Evolutionary conservation across 2,329 filamentous ascomycete species (phyloP).

Genomic region (Lecanosticta acicola): DNA sequence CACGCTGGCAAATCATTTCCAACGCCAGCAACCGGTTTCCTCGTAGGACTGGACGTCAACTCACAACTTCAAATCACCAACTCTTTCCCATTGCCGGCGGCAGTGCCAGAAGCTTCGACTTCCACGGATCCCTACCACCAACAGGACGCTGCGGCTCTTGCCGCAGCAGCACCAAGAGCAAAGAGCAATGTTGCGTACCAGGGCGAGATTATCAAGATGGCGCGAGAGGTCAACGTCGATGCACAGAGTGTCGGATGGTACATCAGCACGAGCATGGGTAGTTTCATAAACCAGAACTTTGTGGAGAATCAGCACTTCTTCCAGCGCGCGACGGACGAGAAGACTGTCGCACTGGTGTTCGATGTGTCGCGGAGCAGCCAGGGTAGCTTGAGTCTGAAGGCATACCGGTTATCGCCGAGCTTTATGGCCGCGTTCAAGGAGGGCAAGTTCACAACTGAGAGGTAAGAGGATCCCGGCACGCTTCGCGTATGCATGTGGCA

Average conservation of each 20-base stretch:
- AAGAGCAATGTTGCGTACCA: constrained; percentile 87
- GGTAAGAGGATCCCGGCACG: constrained; percentile 52
- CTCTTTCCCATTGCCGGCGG: constrained; percentile 84
- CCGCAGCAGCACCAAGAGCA: constrained; percentile 82
- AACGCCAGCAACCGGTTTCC: constrained; percentile 78
- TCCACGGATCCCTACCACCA: constrained; percentile 66
- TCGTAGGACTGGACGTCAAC: constrained; percentile 88
- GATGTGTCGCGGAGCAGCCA: constrained; percentile 94
- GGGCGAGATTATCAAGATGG: constrained; percentile 92
- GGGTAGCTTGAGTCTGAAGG: constrained; percentile 80
- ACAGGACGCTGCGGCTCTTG: constrained; percentile 64
- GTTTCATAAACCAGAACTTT: constrained; percentile 90
- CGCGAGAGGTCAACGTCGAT: constrained; percentile 96
- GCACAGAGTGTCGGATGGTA: constrained; percentile 99
- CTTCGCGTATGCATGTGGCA: background rate
- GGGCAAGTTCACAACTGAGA: constrained; percentile 94
- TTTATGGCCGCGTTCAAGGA: constrained; percentile 95
- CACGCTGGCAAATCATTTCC: constrained; percentile 86
- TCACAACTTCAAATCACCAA: constrained; percentile 85
- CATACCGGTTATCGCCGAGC: constrained; percentile 78
- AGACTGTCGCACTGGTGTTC: constrained; percentile 83
- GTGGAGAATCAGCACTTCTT: constrained; percentile 98
- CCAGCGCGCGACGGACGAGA: constrained; percentile 85
- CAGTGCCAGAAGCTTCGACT: constrained; percentile 51
- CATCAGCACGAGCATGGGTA: constrained; percentile 96